Evolutionary conservation across 768 basidiomycete species (phyloP), one percentile per base, ranked within the genome.

Genomic region (Kwoniella bestiolae): DNA sequence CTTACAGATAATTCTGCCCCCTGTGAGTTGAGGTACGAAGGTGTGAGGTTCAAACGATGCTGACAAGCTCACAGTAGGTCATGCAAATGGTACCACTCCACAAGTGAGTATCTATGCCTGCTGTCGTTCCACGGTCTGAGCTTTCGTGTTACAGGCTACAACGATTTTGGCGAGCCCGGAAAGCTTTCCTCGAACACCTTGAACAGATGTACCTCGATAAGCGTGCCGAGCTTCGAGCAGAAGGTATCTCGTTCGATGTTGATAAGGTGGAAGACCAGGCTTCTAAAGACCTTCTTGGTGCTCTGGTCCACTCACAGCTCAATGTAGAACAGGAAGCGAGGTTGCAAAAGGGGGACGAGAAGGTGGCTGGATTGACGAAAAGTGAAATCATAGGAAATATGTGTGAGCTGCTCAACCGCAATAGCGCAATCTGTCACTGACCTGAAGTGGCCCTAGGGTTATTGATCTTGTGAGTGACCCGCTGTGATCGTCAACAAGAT

Each of bases 381-480:
- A 63, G 70, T 14, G 75, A 79, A 56, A 64, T 73, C n/a, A 63
- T 75, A 9, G 75, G 71, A 55, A 76, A 65, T 60, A 62, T 74
- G 28, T 69, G 73, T 75, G 41, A 60, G 68, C 65, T 35, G 23
- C 18, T 53, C 16, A 21, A 0, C 18, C 51, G 7, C 32, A 9
- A 32, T 45, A 1, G 5, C 3, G 28, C n/a, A 29, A 44, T 53
- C n/a, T 34, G n/a, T 16, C 14, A 23, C 18, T 34, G n/a, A 59
- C 44, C 29, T 7, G 14, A 26, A 3, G 3, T 58, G 4, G 23
- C 2, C n/a, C 11, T 29, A 73, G 72, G 56, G 52, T 53, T 67
- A 35, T 65, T 73, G 53, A 68, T 70, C n/a, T 47, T 73, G 69
- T 72, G n/a, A 60, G 67, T 63, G 18, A 5, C n/a, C n/a, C n/a